Conservation (phyloP, 192 early-diverging fungal genomes). For the Rhizophagus sp. region DNA sequence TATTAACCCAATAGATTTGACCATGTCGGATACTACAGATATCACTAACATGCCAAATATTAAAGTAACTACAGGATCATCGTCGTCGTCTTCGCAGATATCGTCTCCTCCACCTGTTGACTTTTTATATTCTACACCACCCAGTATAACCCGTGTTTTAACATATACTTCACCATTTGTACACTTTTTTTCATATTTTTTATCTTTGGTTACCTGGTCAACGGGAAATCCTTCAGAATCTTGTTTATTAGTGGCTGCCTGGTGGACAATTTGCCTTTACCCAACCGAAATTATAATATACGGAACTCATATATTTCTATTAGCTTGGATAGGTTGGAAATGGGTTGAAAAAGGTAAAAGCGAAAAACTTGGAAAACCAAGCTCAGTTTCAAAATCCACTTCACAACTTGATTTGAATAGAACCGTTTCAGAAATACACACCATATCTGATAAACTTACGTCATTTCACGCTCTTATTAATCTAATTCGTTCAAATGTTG, state of each 20-base stretch:
- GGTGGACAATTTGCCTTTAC: conserved; percentile 49
- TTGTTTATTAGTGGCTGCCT: conserved; percentile 43
- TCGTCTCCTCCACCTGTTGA: conserved; percentile 28
- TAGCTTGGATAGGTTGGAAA: conserved; percentile 35
- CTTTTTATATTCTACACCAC: conserved; percentile 44
- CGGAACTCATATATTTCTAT: conserved; percentile 36
- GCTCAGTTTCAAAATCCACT: neutral
- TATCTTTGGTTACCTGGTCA: conserved; percentile 47
- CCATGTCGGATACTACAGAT: neutral
- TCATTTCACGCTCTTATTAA: conserved; percentile 37
- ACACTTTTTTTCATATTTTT: conserved; percentile 38
- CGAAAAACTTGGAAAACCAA: conserved; percentile 29
- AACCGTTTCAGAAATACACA: conserved; percentile 45
- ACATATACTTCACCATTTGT: conserved; percentile 43
- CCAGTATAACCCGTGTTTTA: conserved; percentile 45
- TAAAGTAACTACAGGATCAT: neutral
- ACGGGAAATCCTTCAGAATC: conserved; percentile 43
- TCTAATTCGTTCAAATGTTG: conserved; percentile 30
- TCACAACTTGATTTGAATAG: conserved; percentile 40
- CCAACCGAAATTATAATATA: conserved; percentile 40
- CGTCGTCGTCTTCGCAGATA: neutral
- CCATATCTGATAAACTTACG: conserved; percentile 44
- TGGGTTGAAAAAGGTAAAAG: conserved; percentile 44
- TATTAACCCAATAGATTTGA: neutral
- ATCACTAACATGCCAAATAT: neutral